Evolutionary conservation across 345 rosid species (phyloP), one percentile per base, ranked within the genome.

Genomic region (Aquilaria malaccensis): DNA sequence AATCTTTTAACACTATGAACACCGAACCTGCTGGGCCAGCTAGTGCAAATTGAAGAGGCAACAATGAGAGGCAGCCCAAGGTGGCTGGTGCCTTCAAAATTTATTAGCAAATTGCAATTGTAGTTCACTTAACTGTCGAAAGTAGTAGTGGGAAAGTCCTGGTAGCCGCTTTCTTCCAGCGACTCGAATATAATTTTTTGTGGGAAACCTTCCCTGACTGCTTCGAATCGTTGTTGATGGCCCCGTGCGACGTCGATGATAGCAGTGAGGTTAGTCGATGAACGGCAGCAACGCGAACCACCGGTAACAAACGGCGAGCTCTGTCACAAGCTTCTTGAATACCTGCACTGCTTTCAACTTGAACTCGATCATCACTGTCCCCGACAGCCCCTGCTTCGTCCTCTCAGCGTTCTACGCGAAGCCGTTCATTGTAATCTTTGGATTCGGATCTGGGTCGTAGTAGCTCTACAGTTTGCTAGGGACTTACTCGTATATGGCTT

Each of bases 401-500:
- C 80, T 61, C 70, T 85, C 87, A 0, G 88, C 91, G 68, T 85
- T 85, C 65, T 85, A 88, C 1, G 77, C 91, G 50, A 87, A 87
- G 7, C 95, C 95, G 37, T 81, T 76, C 95, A 87, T 87, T 29
- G 45, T 65, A 11, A 80, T 81, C 7, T 58, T 71, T 32, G 88
- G 79, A 37, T 71, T 76, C 49, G 79, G 78, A 29, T 66, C 78
- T 71, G 68, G 80, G 65, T 58, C 63, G 66, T 30, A 50, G 4
- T 22, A 50, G 56, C 71, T 72, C 97, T 96, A 91, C 13, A 75
- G 73, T 59, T 79, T 74, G 3, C 98, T 95, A n/a, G 83, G 88
- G 0, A 88, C 85, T 63, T 91, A 96, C 77, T 91, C 98, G 78
- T 83, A 91, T 50, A 91, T 83, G 64, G 83, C 98, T 41, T 86